A percentile compares a stretch with the other conserved stretches of the same genome.
These are phyloP conservation scores for Wickerhamomyces rabaulensis DNA, from an alignment of 805 yeast genomes.

Conservation along the genomic window DNA sequence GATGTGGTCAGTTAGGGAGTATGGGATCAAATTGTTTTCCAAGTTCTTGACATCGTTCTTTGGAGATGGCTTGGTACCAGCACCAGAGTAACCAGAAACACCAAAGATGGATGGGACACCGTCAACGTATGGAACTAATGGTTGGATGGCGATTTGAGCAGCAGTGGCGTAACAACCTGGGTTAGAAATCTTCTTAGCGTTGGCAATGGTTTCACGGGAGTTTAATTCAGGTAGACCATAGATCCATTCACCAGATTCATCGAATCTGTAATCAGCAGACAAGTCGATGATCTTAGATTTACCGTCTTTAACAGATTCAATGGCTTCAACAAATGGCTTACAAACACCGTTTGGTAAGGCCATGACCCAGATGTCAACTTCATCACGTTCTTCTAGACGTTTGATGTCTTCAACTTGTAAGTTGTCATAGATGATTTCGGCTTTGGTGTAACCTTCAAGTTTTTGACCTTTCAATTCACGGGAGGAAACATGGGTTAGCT, in stretches of 20 bases:
- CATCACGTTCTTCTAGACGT: constrained; percentile 65
- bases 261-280: constrained; percentile 95
- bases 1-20: constrained; percentile 92
- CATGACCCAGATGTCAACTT: constrained; percentile 97
- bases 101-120: constrained; percentile 89
- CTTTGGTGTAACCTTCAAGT: constrained; percentile 81
- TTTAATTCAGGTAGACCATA: constrained; percentile 95
- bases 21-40: constrained; percentile 84
- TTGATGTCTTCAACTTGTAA: constrained; percentile 83
- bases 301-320: constrained; percentile 58
- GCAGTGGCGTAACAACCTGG: constrained; percentile 99
- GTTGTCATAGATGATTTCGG: constrained; percentile 75
- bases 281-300: constrained; percentile 82
- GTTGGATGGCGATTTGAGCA: constrained; percentile 89
- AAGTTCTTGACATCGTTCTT: constrained; percentile 80
- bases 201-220: constrained; percentile 57
- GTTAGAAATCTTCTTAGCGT: constrained; percentile 81
- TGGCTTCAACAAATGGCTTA: constrained; percentile 78
- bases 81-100: constrained; percentile 97
- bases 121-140: constrained; percentile 59
- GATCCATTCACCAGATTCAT: constrained; percentile 79
- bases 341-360: constrained; percentile 98
- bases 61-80: constrained; percentile 98
- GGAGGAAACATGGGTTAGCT: constrained; percentile 89
- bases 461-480: constrained; percentile 89